Base-by-base conservation (phyloP, 2,329 filamentous ascomycete genomes). In the Fusarium hostae region DNA sequence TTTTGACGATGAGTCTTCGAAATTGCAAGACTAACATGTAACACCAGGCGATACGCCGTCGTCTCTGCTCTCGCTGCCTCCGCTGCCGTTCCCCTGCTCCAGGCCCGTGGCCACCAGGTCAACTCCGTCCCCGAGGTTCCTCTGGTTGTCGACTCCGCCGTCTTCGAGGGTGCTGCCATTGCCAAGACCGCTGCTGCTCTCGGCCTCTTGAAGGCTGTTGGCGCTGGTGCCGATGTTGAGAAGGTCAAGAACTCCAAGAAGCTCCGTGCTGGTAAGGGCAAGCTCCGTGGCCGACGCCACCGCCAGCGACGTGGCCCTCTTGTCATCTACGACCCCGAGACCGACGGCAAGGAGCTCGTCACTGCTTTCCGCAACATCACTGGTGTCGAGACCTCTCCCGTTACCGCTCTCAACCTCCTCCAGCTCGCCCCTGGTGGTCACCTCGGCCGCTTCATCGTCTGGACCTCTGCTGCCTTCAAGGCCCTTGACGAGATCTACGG, bases 361-460 rank as follows among this genome's bases (percentile, higher is more conserved):
- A 90, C 89, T 82, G 95, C 94, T 80, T 98, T 98, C 94, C 95
- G 96, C 90, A 99, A 99, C 92, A 93, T 99, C 82, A 91, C 96
- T 81, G 96, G 96, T 87, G 95, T 98, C 78, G 96, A 99, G 93
- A 97, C 94, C 77, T 95, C 89, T 82, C 92, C 95, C 78, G 95
- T 98, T 85, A 95, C 92, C 87, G 88, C 94, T 76, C 91, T 99
- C 81, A 98, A 98, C 91, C 95, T 98, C 81, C 94, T 99, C 84
- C 96, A 99, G 90, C 94, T 99, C 83, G 96, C 96, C 77, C 96
- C 96, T 78, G 96, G 96, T 90, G 97, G 96, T 81, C 96, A 99
- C 88, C 93, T 99, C 79, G 96, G 96, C 80, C 96, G 96, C 82
- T 99, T 99, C 91, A 90, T 99, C 85, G 90, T 99, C 90, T 99